phyloP scores from a whole-genome alignment of 805 yeast species.

The Metschnikowia gruessii region DNA sequence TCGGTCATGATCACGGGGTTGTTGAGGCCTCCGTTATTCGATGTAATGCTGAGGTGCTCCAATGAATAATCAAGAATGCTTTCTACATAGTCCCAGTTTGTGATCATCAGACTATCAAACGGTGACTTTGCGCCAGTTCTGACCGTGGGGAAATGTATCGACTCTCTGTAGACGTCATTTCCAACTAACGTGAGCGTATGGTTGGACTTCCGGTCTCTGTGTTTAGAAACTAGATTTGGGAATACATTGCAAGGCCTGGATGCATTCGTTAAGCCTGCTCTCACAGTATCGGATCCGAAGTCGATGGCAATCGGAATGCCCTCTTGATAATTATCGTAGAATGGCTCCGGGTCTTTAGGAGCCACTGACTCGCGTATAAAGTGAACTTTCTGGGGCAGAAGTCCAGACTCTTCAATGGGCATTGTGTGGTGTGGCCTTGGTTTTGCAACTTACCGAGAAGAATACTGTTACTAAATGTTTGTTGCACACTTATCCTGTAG shows the following conservation, averaged over 20 bases:
- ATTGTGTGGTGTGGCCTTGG: neutral
- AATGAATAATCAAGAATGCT: constrained; percentile 79
- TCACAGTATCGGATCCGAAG: constrained; percentile 63
- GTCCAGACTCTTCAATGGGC: constrained; percentile 10
- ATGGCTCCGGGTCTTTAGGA: constrained; percentile 43
- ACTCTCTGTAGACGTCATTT: constrained; percentile 70
- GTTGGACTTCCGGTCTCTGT: constrained; percentile 71
- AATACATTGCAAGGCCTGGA: constrained; percentile 57
- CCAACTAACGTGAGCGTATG: constrained; percentile 73
- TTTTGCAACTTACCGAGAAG: neutral
- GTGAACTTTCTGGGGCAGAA: constrained; percentile 43
- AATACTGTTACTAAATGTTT: neutral
- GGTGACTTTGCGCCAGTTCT: constrained; percentile 72
- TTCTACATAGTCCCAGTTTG: constrained; percentile 93
- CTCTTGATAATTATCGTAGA: constrained; percentile 44
- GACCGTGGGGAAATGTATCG: constrained; percentile 41
- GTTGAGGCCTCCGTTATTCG: constrained; percentile 48
- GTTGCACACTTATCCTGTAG: neutral
- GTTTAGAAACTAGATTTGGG: constrained; percentile 67
- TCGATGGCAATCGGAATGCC: constrained; percentile 85
- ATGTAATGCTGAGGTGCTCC: constrained; percentile 66
- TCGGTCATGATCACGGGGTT: constrained; percentile 85
- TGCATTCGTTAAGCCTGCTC: constrained; percentile 56
- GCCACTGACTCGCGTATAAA: constrained; percentile 41
- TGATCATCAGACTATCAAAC: constrained; percentile 79